Conservation (phyloP, 2,329 filamentous ascomycete genomes). For the Stylonectria norvegica region DNA sequence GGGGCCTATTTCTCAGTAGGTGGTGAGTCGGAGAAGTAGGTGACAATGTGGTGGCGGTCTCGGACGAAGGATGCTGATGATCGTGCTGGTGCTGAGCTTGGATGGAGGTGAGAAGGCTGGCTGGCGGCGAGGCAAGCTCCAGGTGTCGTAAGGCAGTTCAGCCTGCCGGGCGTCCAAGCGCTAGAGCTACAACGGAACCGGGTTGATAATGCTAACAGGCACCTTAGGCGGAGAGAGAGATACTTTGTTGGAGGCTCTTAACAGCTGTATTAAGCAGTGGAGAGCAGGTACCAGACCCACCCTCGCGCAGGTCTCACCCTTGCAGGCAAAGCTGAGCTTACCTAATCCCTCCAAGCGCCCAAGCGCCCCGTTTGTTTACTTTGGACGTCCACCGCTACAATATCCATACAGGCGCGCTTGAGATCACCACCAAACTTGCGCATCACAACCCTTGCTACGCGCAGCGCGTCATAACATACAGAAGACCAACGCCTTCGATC, state of each 20-base stretch:
- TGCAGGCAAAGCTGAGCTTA: constrained; percentile 25
- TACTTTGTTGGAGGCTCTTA: too few relatives aligned
- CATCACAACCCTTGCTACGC: too few relatives aligned
- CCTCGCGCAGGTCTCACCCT: constrained; percentile 15
- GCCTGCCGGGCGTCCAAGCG: constrained; percentile 33
- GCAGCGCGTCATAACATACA: too few relatives aligned
- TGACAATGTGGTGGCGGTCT: too few relatives aligned
- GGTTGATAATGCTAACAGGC: too few relatives aligned
- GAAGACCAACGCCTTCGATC: too few relatives aligned
- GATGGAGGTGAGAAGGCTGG: constrained; percentile 28
- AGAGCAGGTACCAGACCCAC: background rate
- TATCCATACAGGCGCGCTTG: constrained; percentile 16
- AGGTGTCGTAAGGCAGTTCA: constrained; percentile 45
- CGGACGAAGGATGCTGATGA: constrained; percentile 1
- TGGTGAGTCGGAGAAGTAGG: constrained; percentile 3
- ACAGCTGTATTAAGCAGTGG: too few relatives aligned
- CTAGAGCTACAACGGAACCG: too few relatives aligned
- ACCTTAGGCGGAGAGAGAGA: too few relatives aligned
- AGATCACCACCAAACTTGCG: constrained; percentile 19
- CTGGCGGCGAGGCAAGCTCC: constrained; percentile 26
- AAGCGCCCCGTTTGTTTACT: constrained; percentile 30
- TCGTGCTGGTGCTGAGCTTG: constrained; percentile 18
- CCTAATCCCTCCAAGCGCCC: constrained; percentile 18
- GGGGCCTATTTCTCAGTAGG: constrained; percentile 31
- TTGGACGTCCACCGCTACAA: constrained; percentile 21